Conservation (phyloP, 2,329 filamentous ascomycete genomes). For the Macrophomina pseudophaseolina region DNA sequence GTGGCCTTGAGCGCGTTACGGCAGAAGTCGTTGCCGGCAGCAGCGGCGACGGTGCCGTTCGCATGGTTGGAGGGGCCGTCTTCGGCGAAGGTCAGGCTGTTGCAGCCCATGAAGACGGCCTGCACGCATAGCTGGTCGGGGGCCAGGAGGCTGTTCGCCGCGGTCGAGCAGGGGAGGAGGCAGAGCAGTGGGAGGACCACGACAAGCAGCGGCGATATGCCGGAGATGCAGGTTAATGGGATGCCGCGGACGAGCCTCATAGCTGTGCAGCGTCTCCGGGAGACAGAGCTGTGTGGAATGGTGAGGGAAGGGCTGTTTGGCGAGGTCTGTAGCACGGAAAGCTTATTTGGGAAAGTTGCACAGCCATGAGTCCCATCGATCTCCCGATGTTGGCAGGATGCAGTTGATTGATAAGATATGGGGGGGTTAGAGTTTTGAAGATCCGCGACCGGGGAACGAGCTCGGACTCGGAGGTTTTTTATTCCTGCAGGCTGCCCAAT, state of each 20-base stretch:
- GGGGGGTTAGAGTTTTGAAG: not conserved
- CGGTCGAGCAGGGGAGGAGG: not conserved
- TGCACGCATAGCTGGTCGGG: constrained; percentile 17
- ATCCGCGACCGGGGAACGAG: not conserved
- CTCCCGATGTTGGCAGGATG: not conserved
- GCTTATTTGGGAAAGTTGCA: not conserved
- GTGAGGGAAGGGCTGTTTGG: not conserved
- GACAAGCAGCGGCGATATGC: not conserved
- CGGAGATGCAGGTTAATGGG: not conserved
- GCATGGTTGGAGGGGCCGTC: too few species aligned
- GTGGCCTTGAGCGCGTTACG: constrained; percentile 1
- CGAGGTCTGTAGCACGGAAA: not conserved
- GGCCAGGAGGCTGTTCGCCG: not conserved
- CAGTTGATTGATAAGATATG: constrained; percentile 22
- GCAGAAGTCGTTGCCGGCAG: constrained; percentile 2
- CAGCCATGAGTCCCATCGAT: constrained; percentile 11
- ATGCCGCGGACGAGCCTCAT: not conserved
- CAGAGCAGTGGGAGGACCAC: not conserved
- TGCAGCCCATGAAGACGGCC: constrained; percentile 15
- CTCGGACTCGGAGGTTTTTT: constrained; percentile 1
- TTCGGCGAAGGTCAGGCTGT: constrained; percentile 10
- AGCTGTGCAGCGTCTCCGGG: not conserved
- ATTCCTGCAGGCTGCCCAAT: constrained; percentile 8
- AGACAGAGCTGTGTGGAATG: not conserved
- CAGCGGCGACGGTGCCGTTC: not conserved